Base-by-base conservation (phyloP, 2,329 filamentous ascomycete species). In the Penicillium capsulatum region DNA sequence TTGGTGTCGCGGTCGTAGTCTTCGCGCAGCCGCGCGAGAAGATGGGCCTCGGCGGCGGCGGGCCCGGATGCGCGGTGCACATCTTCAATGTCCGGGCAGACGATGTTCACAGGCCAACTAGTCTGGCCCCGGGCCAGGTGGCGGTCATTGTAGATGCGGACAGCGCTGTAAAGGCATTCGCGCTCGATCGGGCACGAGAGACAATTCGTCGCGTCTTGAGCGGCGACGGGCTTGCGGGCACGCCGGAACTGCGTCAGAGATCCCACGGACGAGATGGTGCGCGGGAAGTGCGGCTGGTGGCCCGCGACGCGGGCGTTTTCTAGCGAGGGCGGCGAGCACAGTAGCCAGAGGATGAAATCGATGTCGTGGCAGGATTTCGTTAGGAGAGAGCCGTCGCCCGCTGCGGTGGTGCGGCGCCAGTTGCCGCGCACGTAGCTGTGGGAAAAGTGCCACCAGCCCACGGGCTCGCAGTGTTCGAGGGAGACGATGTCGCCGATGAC, bases 301-400 rank as follows among this genome's bases (percentile, higher is more conserved):
- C 55, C 16, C 51, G 9, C 6, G 64, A 64, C 1, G 65, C 20
- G 31, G 3, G 45, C 44, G 2, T 26, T 38, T 28, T 50, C 42
- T 2, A 47, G 36, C 54, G 70, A 57, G 0, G 75, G 64, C 0
- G 87, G 86, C 1, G 86, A 87, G 58, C 83, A 91, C 8, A 97
- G 75, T 32, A 97, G 70, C 92, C 92, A 98, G 11, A 97, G 72
- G 3, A 97, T 69, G 41, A 97, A 80, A 59, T 98, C 92, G 34
- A 98, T 86, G 54, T 98, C 92, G 57, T 98, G 92, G 54, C 92
- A 97, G 43, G 87, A 94, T 67, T 97, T 98, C 2, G 91, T 95
- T 19, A 98, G 74, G 2, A 98, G 73, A 1, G 86, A 91, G 2
- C 69, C 5, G 83, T 91, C 16, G 77, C 90, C n/a, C 77, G 82